Conservation (phyloP, 2,329 filamentous ascomycete species). For the Botrytis fragariae region DNA sequence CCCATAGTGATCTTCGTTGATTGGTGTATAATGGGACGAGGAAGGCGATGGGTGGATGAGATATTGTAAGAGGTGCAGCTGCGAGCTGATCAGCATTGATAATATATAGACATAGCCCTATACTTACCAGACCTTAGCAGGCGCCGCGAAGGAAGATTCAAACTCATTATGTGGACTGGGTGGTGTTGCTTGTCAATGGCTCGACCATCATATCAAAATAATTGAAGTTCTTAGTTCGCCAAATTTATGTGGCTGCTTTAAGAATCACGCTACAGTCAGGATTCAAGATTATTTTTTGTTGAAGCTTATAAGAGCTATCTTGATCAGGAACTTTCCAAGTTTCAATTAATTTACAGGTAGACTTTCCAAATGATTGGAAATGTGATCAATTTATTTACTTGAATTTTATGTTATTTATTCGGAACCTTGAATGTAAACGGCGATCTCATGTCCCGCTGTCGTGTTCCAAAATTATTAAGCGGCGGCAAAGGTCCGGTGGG, state of each 20-base stretch:
- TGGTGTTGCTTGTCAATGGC: conserved; percentile 6
- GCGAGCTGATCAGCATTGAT: conserved; percentile 28
- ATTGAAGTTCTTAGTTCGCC: conserved; percentile 21
- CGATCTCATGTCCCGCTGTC: not conserved
- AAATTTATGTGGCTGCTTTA: conserved; percentile 20
- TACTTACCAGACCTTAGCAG: conserved; percentile 58
- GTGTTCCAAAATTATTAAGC: conserved; percentile 10
- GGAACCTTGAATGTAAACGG: not conserved
- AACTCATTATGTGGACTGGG: conserved; percentile 53
- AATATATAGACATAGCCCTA: conserved; percentile 20
- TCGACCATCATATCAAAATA: conserved; percentile 14
- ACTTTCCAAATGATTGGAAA: too few relatives aligned
- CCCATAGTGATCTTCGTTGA: conserved; percentile 31
- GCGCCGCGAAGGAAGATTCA: conserved; percentile 61
- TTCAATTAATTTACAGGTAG: not conserved
- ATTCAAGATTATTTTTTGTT: not conserved
- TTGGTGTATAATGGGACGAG: conserved; percentile 31
- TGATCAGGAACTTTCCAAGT: not conserved
- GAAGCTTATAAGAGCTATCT: not conserved
- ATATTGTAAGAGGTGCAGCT: conserved; percentile 34
- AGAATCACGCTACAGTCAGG: not conserved
- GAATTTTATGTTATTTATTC: not conserved
- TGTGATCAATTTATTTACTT: too few relatives aligned
- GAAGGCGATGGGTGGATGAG: conserved; percentile 43
- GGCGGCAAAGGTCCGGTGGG: conserved; percentile 16